Percentiles rank a stretch among this genome's conserved stretches.
Conservation (phyloP, 768 basidiomycete genomes). For the Cystobasidium onofrii region DNA sequence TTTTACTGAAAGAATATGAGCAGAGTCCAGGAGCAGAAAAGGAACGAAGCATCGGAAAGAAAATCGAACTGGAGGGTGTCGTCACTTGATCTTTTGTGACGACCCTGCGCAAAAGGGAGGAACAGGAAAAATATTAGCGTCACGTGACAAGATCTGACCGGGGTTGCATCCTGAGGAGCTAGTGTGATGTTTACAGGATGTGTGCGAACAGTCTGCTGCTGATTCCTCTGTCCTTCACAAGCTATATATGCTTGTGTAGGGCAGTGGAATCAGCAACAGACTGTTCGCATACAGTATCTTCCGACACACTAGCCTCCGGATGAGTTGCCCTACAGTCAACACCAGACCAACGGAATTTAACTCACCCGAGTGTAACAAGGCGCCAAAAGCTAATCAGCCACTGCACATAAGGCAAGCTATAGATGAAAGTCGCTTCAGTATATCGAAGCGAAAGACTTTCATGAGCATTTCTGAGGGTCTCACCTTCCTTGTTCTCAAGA, state of each 20-base stretch:
- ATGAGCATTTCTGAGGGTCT: slow-evolving; percentile 80
- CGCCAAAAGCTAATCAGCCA: neutral
- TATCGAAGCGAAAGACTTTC: no score
- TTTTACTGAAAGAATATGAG: no score
- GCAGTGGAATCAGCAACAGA: no score
- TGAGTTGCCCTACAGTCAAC: neutral
- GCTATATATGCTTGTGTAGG: no score
- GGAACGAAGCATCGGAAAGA: no score
- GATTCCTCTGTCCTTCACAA: no score
- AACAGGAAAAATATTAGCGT: neutral
- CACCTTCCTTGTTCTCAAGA: slow-evolving; percentile 86
- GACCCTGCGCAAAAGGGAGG: neutral
- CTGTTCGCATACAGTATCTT: no score
- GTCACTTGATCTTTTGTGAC: no score
- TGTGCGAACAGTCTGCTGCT: neutral
- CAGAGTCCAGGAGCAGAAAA: no score
- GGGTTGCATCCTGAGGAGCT: neutral
- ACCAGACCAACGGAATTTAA: neutral
- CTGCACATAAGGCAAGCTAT: slow-evolving; percentile 1
- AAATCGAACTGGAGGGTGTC: no score
- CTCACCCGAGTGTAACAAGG: neutral
- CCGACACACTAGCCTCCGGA: no score
- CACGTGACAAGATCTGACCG: neutral
- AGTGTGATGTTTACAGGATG: neutral
- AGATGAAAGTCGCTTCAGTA: no score